phyloP scores from a whole-genome alignment of 2,329 filamentous ascomycete species.

The Trichoderma arundinaceum region DNA sequence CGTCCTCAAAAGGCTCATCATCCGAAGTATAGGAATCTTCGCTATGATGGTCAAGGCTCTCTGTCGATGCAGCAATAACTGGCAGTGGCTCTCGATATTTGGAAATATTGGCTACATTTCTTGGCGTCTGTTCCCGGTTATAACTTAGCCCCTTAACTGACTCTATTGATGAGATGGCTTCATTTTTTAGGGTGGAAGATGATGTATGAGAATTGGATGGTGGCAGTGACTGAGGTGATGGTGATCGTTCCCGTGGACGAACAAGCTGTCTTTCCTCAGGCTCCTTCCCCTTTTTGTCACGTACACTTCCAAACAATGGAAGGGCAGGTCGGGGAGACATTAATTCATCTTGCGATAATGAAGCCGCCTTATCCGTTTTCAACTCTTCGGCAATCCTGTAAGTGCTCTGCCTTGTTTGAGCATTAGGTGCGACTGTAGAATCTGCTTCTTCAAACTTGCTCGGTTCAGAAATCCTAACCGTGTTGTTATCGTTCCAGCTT shows the following conservation, averaged over 20 bases:
- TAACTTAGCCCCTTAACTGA: slow-evolving; percentile 65
- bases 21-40: slow-evolving; percentile 53
- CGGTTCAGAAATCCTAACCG: slow-evolving; percentile 59
- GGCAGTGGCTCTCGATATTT: slow-evolving; percentile 69
- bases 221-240: slow-evolving; percentile 7
- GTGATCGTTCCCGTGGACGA: slow-evolving; percentile 47
- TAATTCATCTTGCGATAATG: slow-evolving; percentile 65
- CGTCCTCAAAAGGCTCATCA: slow-evolving; percentile 37
- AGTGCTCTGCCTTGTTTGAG: slow-evolving; percentile 55
- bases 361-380: slow-evolving; percentile 53
- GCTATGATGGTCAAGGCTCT: slow-evolving; percentile 68
- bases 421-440: slow-evolving; percentile 46
- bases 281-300: slow-evolving; percentile 64
- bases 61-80: slow-evolving; percentile 71
- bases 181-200: not conserved
- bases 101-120: slow-evolving; percentile 61
- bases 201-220: not conserved
- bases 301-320: slow-evolving; percentile 76
- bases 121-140: slow-evolving; percentile 60
- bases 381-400: slow-evolving; percentile 55
- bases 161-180: slow-evolving; percentile 36
- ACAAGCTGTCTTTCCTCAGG: slow-evolving; percentile 63
- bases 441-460: slow-evolving; percentile 42
- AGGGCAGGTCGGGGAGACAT: slow-evolving; percentile 78
- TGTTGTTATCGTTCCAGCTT: slow-evolving; percentile 77